Evolutionary conservation across 495 filamentous ascomycete species (phyloP).

Genomic region (Aspergillus olivimuriae): DNA sequence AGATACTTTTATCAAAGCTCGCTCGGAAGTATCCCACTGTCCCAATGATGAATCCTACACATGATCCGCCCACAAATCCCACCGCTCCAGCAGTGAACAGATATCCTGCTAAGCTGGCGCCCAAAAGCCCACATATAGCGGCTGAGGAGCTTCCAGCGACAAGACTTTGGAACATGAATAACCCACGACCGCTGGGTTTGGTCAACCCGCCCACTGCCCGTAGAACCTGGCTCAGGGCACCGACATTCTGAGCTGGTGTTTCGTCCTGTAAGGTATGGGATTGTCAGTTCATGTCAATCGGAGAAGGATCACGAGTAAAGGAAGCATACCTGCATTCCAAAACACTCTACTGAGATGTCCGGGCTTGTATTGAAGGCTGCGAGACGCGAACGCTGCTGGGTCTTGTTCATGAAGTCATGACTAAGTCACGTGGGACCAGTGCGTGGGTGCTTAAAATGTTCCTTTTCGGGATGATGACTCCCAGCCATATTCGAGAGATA

Average conservation of each 20-base stretch:
- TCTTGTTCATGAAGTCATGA: not conserved
- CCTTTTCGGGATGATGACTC: too few relatives aligned
- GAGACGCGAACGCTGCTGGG: too few relatives aligned
- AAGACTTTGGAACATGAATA: constrained; percentile 4
- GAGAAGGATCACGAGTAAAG: not conserved
- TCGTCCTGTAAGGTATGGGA: constrained; percentile 1
- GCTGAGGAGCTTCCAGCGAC: constrained; percentile 4
- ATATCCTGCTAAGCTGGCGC: constrained; percentile 2
- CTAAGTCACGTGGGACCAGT: not conserved
- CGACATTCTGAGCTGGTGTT: not conserved
- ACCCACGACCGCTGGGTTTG: constrained; percentile 3
- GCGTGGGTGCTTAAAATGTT: too few relatives aligned
- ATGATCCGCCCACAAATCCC: constrained; percentile 5
- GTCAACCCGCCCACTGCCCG: constrained; percentile 3
- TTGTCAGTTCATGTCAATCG: not conserved
- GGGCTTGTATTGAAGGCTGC: not conserved
- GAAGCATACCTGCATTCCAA: constrained; percentile 1
- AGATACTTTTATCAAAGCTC: not conserved
- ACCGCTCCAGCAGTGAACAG: not conserved
- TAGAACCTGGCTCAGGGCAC: constrained; percentile 1
- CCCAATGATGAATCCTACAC: constrained; percentile 2
- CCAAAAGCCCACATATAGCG: not conserved
- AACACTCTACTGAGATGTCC: not conserved
- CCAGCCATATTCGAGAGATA: too few relatives aligned
- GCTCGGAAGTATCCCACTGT: constrained; percentile 1